Evolutionary conservation across 768 basidiomycete genomes (phyloP), one percentile per base, ranked within the genome.

Genomic region (Termitomyces sp.): DNA sequence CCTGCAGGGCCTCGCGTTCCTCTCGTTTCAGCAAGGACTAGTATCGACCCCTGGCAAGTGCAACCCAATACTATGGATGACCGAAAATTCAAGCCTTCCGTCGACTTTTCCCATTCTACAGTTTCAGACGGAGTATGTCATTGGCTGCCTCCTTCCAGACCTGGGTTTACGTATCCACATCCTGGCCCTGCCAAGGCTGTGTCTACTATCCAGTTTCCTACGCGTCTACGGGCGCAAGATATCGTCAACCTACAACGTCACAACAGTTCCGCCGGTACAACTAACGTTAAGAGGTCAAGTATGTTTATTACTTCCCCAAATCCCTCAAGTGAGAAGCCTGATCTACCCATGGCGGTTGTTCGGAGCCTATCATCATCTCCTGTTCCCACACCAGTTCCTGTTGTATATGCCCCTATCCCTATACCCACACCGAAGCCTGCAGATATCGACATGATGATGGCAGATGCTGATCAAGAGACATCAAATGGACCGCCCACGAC

Each of bases 1-100:
- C 81, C 82, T n/a, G 70, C 73, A 22, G 82, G 82, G 16, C 81
- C 83, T 7, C 77, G 83, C 4, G 69, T 76, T 14, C 70, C 69
- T 58, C 60, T 63, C 6, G 44, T 58, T n/a, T 38, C 65, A 32
- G 64, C 58, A 40, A 64, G 59, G 51, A 46, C 55, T 30, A 60
- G 61, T 47, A 58, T 61, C n/a, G 69, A 72, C 2, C 46, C 58
- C 7, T 68, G 67, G 69, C 65, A 63, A 28, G 43, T 61, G 22
- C 66, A 66, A 40, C 30, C 47, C 3, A 61, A 63, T 22, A 24
- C 18, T 32, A 24, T n/a, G 18, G 55, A 60, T 20, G 57, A 60
- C 49, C 38, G 43, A 12, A 59, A 50, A 49, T 28, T 26, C 10
- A 65, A 50, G 45, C 42, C 61, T 49, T 49, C 56, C 8, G 40